Base-by-base conservation (phyloP, 345 rosid genomes). In the Salix viminalis region DNA sequence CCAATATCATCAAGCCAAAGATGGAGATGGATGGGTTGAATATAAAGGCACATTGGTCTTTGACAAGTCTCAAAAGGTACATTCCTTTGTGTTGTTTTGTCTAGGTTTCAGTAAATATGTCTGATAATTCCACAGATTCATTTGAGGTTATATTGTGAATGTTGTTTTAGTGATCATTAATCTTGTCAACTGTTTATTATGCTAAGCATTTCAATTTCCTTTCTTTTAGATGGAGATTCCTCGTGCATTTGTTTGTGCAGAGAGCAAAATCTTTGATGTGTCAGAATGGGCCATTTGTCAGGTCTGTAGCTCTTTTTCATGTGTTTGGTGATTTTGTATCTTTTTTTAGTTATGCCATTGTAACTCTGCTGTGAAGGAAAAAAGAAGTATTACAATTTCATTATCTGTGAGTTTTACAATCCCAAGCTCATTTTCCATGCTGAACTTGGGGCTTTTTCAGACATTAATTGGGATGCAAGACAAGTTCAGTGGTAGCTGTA, bases 1-100 rank as follows among this genome's bases (percentile, higher is more conserved):
- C 76, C 97, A 91, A 79, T 88, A 94, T 82, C 99, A 96, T 88
- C 94, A 91, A 85, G 98, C 99, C 8, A 96, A 96, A 81, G 99
- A 96, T 84, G 99, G 99, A 73, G 99, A 96, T 88, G 99, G 99
- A 65, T 96, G 99, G 99, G 92, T 96, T 46, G 99, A 96, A 79
- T 90, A 89, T 85, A 92, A 88, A 86, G 99, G 97, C 39, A 89
- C 99, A 8, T 84, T 96, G 90, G 90, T 85, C 23, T 96, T 91
- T 69, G 92, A 90, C 79, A 86, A 82, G 85, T 90, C 88, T 65
- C 97, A 90, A 69, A 94, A 90, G 92, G 98, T 93, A 82, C 34
- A 62, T 37, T 77, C 75, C 48, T 71, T 28, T 66, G 69, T 37
- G 23, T 21, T 14, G 9, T 60, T 75, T 26, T 18, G 9, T 67